Evolutionary conservation across 1,139 yeast genomes (phyloP), one percentile per base, ranked within the genome.

Genomic region (Candida sanyaensis): DNA sequence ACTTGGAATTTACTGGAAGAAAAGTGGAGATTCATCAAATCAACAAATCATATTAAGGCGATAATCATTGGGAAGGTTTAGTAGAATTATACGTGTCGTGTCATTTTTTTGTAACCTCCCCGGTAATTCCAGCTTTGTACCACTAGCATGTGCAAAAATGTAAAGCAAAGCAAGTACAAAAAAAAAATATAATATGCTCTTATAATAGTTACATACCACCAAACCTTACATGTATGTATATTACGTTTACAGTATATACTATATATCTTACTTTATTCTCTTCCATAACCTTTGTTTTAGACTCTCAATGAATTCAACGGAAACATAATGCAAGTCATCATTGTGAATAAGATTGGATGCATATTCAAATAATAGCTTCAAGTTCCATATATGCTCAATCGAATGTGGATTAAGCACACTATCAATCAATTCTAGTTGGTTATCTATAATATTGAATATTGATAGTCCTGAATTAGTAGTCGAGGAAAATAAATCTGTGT

Each of bases 331-430:
- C 55, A 71, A 57, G 45, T 67, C 67, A 21, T 62, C 62, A 27
- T 46, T 34, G 27, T 61, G 57, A n/a, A 64, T 54, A 38, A 69
- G 48, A 40, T 65, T 64, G 48, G 84, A 89, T 26, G 82, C 77
- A 63, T 78, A 86, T 9, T 85, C 81, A 62, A 88, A 84, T 13
- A 88, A 65, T 37, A 88, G 63, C 51, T 78, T 76, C 50, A 88
- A 65, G 55, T 84, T 86, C 87, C 90, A 83, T 44, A 87, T 62
- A 48, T 85, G 88, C 47, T 85, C 87, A 2, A 73, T 60, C 1
- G 64, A 61, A 21, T 56, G 50, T 0, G 90, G 88, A 1, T 56
- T 53, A 12, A 55, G 53, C 1, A 83, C 83, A 57, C 79, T 66
- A 4, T 63, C 60, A 32, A 67, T 67, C 37, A 86, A 62, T 50